Base-by-base conservation (phyloP, 2,329 filamentous ascomycete species). In the Trichoderma sp. region DNA sequence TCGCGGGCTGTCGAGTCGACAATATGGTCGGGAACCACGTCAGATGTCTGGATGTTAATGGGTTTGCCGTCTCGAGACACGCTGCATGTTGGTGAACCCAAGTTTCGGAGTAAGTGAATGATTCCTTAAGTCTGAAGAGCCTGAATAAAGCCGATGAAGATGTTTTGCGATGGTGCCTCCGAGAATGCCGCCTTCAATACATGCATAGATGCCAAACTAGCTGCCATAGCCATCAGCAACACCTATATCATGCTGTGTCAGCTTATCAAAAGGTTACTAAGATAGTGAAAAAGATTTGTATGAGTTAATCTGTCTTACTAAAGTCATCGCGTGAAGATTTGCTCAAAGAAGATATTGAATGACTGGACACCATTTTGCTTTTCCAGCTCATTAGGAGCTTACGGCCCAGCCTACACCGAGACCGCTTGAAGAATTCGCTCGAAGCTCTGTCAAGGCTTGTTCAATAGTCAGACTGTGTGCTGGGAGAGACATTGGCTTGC, bases 211-310 rank as follows among this genome's bases (percentile, higher is more conserved):
- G 68, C 83, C 85, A 84, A 87, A 69, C 78, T 81, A 39, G 82
- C 82, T 72, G 84, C 88, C 86, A 91, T 89, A 73, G 88, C 88
- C 73, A 90, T 86, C 68, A 90, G 79, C 67, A 91, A 84, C 64
- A 89, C 76, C 76, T 78, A 53, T n/a, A 21, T 4, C 11, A 56
- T 18, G 4, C 43, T 58, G 11, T n/a, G 24, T 9, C 32, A 66
- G 62, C 8, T 5, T 8, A 28, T 12, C 6, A 9, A 5, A 0
- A 6, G 5, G 14, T 28, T 24, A 30, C 34, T 15, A 18, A 32
- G 34, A 39, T 5, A 14, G 34, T 6, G 11, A 51, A 21, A 8
- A 9, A 3, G 0, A 26, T 14, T 7, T 1, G 14, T 12, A 14
- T 28, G 3, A 0, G 0, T 18, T 1, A 30, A 3, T 11, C 12